Percentiles rank a stretch among this genome's conserved stretches.
phyloP scores from a whole-genome alignment of 345 rosid species.

The Linum tenue region DNA sequence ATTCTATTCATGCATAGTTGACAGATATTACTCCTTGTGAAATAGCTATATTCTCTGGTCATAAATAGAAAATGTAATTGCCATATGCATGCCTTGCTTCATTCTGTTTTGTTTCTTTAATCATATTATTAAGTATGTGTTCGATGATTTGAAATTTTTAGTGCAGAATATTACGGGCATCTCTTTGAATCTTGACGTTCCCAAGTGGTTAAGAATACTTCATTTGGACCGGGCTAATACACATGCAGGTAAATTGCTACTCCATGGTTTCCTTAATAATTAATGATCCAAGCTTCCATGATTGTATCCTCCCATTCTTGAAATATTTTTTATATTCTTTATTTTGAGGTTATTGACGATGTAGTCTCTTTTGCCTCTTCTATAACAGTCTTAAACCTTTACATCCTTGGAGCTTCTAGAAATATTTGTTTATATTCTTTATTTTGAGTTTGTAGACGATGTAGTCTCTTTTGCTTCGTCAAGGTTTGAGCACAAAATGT shows the following conservation, averaged over 20 bases:
- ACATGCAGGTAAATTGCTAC: slow-evolving; percentile 49
- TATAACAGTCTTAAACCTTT: too few species aligned
- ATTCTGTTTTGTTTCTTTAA: slow-evolving; percentile 6
- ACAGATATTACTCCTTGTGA: too few species aligned
- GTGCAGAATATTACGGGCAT: slow-evolving; percentile 75
- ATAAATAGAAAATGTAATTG: background rate
- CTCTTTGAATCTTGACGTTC: slow-evolving; percentile 61
- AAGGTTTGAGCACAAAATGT: too few species aligned
- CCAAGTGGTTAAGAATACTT: slow-evolving; percentile 64
- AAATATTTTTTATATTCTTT: too few species aligned
- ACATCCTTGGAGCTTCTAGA: too few species aligned
- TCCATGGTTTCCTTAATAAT: background rate
- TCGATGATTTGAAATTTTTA: slow-evolving; percentile 26
- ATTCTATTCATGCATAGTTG: too few species aligned
- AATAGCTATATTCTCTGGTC: too few species aligned
- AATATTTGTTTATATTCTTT: too few species aligned
- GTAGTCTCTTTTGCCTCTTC: too few species aligned
- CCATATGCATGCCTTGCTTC: background rate
- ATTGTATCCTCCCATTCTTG: background rate
- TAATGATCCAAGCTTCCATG: background rate
- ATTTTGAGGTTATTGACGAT: too few species aligned
- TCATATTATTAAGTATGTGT: slow-evolving; percentile 9
- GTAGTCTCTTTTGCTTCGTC: too few species aligned
- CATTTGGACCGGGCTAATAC: slow-evolving; percentile 63
- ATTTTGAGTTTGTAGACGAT: too few species aligned